Evolutionary conservation across 2,329 filamentous ascomycete genomes (phyloP).

Genomic region (Capronia americana): DNA sequence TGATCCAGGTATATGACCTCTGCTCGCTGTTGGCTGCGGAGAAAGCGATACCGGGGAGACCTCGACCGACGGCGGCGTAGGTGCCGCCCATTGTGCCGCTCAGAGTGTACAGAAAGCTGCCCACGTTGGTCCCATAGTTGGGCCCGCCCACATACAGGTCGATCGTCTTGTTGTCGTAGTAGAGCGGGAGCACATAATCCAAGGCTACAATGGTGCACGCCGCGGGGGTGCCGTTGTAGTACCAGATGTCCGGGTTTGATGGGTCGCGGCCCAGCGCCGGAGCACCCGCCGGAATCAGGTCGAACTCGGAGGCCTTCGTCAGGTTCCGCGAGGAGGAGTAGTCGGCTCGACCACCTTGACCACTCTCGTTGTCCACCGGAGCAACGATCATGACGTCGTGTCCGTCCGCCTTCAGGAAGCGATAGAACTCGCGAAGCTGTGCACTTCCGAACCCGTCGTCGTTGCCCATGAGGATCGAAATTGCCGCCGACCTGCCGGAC

Average conservation of each 20-base stretch:
- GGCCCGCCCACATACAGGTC: conserved; percentile 63
- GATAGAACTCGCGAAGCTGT: conserved; percentile 52
- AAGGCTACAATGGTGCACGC: conserved; percentile 63
- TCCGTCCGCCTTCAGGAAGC: conserved; percentile 46
- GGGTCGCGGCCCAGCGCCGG: conserved; percentile 60
- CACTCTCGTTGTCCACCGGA: conserved; percentile 53
- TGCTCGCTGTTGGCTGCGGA: conserved; percentile 53
- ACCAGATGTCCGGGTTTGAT: conserved; percentile 63
- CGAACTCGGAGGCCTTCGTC: conserved; percentile 48
- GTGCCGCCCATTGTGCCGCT: conserved; percentile 58
- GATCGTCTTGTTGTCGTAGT: conserved; percentile 55
- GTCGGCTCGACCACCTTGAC: conserved; percentile 53
- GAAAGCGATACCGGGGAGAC: conserved; percentile 59
- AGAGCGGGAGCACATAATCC: conserved; percentile 61
- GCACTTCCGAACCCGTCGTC: conserved; percentile 53
- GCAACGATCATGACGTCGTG: conserved; percentile 54
- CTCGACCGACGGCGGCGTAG: conserved; percentile 57
- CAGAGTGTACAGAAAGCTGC: conserved; percentile 61
- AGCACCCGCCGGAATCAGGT: conserved; percentile 54
- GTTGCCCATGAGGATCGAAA: conserved; percentile 40
- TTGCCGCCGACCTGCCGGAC: conserved; percentile 22
- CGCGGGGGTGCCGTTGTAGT: conserved; percentile 66
- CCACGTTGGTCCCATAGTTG: conserved; percentile 63
- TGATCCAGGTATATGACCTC: conserved; percentile 54
- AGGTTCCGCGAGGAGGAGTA: conserved; percentile 47